Evolutionary conservation across 1,139 yeast genomes (phyloP).

Genomic region (Sugiyamaella castrensis): DNA sequence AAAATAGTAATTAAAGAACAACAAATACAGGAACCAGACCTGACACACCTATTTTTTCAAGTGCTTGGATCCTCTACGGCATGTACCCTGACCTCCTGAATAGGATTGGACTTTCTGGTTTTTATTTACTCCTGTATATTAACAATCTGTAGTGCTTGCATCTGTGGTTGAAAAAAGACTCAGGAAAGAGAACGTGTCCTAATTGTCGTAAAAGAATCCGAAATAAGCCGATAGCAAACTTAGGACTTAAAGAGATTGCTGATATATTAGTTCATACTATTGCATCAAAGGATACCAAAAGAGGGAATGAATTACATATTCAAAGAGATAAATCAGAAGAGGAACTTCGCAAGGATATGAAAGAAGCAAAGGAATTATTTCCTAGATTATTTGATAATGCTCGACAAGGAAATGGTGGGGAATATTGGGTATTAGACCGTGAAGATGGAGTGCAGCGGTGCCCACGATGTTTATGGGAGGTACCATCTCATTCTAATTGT

Average conservation of each 20-base stretch:
- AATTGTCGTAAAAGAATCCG: slow-evolving; percentile 26
- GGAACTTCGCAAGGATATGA: slow-evolving; percentile 25
- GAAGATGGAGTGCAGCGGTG: slow-evolving; percentile 32
- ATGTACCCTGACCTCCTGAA: no score
- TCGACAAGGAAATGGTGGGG: slow-evolving; percentile 12
- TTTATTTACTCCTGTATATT: no score
- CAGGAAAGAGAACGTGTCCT: slow-evolving; percentile 27
- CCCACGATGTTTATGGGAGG: slow-evolving; percentile 31
- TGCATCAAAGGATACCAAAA: slow-evolving; percentile 10
- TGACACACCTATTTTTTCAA: no score
- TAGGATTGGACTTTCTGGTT: no score
- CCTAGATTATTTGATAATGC: slow-evolving; percentile 22
- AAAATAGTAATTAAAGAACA: no score
- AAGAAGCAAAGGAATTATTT: slow-evolving; percentile 21
- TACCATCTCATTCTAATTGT: slow-evolving; percentile 23
- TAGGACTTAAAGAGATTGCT: slow-evolving; percentile 20
- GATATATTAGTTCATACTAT: slow-evolving; percentile 17
- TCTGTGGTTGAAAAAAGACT: slow-evolving; percentile 29
- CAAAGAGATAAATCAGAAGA: slow-evolving; percentile 18
- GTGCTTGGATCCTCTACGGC: no score
- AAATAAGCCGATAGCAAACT: slow-evolving; percentile 20
- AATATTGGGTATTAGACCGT: slow-evolving; percentile 21
- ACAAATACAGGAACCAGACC: no score
- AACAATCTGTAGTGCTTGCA: slow-evolving; percentile 28
- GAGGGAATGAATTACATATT: slow-evolving; percentile 13